Base-by-base conservation (phyloP, 129 eudicot genomes). In the Tagetes erecta region DNA sequence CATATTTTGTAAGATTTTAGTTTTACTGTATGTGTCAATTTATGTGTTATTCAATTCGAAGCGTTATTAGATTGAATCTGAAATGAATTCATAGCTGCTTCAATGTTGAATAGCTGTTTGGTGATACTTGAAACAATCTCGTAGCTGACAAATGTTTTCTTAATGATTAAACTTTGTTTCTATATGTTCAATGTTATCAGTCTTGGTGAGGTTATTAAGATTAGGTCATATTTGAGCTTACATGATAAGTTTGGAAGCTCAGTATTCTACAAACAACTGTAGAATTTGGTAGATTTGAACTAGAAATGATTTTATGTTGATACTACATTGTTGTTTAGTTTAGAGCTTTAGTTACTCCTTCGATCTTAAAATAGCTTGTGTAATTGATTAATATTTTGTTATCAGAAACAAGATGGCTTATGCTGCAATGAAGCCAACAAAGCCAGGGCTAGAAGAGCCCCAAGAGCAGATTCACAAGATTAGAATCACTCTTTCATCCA, bases 401-500 rank as follows among this genome's bases (percentile, higher is more conserved):
- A 46, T 10, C 72, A 70, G 77, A 49, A 63, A 12, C 72, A 4
- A 75, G 62, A 87, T 85, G 96, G 98, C 96, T 68, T 94, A 84
- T 70, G 89, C 96, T 79, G 82, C 91, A 14, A 82, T 94, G 93
- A 94, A 94, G 82, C 88, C 96, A 30, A 77, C 99, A 5, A 94
- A 94, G 82, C 80, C 87, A 4, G 96, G 97, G 70, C 64, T 91
- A 40, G 99, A 94, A 80, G 99, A 94, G 75, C 67, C 96, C 3
- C 89, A 75, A 47, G 99, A 90, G 78, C 84, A 78, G 76, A 82
- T 85, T 70, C 97, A 94, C 80, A 94, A 91, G 93, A 94, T 94
- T 49, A 84, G 97, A 82, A 94, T 94, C 72, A 94, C 99, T 44
- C 96, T 94, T 9, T 90, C 96, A 3, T 94, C 99, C 14, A 94